A percentile compares a stretch with the other conserved stretches of the same genome.
Evolutionary conservation across 768 basidiomycete species (phyloP).

Genomic region (Psilocybe tampanensis): DNA sequence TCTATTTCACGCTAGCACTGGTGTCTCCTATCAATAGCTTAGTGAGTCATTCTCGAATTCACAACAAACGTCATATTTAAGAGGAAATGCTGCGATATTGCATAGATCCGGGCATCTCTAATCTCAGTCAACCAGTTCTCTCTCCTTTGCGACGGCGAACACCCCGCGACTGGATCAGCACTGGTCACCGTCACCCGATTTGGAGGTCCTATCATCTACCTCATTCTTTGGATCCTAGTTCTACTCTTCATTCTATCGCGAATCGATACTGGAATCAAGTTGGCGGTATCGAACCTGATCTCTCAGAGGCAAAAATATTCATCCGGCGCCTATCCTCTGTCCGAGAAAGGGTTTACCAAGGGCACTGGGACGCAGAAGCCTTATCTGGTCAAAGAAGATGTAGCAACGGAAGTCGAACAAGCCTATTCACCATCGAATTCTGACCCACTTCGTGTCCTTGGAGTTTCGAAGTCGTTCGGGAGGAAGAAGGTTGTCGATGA

Average conservation of each 20-base stretch:
- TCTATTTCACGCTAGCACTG: conserved; percentile 20
- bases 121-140: conserved; percentile 80
- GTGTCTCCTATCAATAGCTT: conserved; percentile 23
- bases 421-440: conserved; percentile 42
- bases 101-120: conserved; percentile 64
- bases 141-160: conserved; percentile 64
- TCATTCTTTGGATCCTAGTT: conserved; percentile 59
- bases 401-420: conserved; percentile 35
- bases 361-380: background rate
- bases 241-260: conserved; percentile 68
- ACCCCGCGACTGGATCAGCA: conserved; percentile 44
- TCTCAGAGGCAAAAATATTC: background rate
- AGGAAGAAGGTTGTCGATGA: conserved; percentile 66
- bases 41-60: conserved; percentile 4
- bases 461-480: conserved; percentile 63
- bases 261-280: conserved; percentile 67
- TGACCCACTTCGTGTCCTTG: conserved; percentile 65
- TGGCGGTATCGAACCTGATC: conserved; percentile 37
- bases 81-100: background rate
- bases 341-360: background rate
- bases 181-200: conserved; percentile 58
- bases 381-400: conserved; percentile 5
- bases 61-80: background rate
- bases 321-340: background rate
- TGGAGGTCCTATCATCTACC: conserved; percentile 77